Conservation (phyloP, 1,284 basidiomycete species). For the Singerocomus inundabilis region DNA sequence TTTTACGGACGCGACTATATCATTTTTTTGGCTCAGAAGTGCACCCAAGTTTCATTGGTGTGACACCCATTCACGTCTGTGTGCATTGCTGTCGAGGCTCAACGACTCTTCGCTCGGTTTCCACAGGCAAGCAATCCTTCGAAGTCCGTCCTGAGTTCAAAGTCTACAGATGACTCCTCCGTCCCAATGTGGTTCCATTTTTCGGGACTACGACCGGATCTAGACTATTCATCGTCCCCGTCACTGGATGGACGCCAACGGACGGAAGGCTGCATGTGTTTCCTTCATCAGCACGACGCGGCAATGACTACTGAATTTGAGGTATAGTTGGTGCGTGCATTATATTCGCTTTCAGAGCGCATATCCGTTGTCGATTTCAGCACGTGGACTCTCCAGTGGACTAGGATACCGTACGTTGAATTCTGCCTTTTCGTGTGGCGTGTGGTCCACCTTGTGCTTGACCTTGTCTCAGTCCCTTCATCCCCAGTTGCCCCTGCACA, state of each 20-base stretch:
- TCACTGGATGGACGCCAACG: constrained; percentile 21
- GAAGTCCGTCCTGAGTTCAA: constrained; percentile 15
- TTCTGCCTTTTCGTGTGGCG: neutral
- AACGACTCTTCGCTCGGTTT: neutral
- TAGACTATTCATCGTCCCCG: constrained; percentile 12
- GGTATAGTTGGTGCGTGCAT: constrained; percentile 15
- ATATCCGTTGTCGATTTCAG: neutral
- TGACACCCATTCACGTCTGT: neutral
- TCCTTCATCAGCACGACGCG: constrained; percentile 2
- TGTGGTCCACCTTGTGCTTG: neutral
- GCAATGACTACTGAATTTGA: constrained; percentile 1
- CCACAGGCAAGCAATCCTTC: too few relatives aligned
- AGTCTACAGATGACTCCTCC: constrained; percentile 22
- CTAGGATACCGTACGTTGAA: constrained; percentile 14
- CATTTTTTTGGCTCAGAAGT: too few relatives aligned
- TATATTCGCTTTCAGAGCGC: neutral
- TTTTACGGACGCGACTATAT: constrained; percentile 12
- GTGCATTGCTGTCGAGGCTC: constrained; percentile 23
- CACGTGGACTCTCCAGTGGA: constrained; percentile 17
- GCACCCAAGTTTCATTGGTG: neutral
- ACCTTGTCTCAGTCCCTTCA: constrained; percentile 12
- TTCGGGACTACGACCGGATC: constrained; percentile 20
- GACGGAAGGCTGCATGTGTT: constrained; percentile 13
- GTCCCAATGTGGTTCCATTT: constrained; percentile 24
- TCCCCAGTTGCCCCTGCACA: constrained; percentile 13